A percentile compares a stretch with the other conserved stretches of the same genome.
Conservation (phyloP, 139 green algal species). For the Yamagishiella unicocca region DNA sequence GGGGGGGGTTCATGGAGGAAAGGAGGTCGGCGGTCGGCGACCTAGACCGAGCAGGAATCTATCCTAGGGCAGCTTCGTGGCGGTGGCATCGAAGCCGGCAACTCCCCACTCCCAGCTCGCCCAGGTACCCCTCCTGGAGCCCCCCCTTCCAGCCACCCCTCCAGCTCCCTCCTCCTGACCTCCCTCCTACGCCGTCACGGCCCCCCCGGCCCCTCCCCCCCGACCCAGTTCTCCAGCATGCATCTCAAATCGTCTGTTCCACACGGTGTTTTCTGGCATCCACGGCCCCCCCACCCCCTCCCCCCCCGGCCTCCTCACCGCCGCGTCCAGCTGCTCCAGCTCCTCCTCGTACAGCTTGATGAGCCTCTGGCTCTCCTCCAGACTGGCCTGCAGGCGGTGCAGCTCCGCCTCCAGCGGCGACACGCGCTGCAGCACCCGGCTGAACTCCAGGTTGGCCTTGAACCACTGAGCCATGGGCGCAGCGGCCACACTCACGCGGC, state of each 20-base stretch:
- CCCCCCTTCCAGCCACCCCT: neutral
- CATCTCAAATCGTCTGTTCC: no score
- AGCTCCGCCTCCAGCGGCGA: conserved; percentile 80
- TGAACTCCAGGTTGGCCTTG: conserved; percentile 73
- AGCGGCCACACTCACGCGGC: conserved; percentile 80
- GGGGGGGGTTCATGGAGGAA: neutral
- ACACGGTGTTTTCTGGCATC: no score
- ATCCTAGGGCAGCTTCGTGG: no score
- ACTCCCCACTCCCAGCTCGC: no score
- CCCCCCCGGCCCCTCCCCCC: no score
- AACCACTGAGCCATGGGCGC: conserved; percentile 88
- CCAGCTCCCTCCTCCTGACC: neutral
- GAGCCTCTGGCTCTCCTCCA: conserved; percentile 69
- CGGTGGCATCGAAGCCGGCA: no score
- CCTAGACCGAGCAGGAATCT: no score
- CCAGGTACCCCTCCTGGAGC: no score
- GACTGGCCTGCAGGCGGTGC: conserved; percentile 55
- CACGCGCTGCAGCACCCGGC: conserved; percentile 70
- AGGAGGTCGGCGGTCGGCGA: no score
- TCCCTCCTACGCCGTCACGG: neutral
- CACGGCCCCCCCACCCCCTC: no score
- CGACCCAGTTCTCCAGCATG: no score
- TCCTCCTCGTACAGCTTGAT: conserved; percentile 82
- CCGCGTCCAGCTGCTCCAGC: conserved; percentile 72
- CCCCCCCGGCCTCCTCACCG: conserved; percentile 39